Base-by-base conservation (phyloP, 495 filamentous ascomycete genomes). In the Hypoxylon intermedium region DNA sequence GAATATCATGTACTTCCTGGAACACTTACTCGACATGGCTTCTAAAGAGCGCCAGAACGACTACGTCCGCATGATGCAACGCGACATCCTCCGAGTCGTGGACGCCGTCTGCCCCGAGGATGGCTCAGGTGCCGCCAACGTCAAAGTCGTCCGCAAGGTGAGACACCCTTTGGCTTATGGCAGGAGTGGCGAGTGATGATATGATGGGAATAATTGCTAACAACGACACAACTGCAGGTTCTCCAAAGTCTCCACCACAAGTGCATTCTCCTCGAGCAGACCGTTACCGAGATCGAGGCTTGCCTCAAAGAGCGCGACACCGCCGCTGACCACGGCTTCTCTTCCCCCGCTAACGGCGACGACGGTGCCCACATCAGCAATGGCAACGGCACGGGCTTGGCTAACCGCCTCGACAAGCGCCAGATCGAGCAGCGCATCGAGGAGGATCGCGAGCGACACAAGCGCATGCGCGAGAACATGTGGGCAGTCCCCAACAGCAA, bases 1-100 rank as follows among this genome's bases (percentile, higher is more conserved):
- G 24, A 99, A 99, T 68, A 97, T 99, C 73, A 93, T 99, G 89
- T 98, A 94, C 77, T 98, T 99, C 78, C 87, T 98, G 69, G 93
- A 98, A 71, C 88, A 92, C 58, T 87, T 99, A 50, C 91, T 93
- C 74, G 93, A 97, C 67, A 84, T 91, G 79, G 88, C 90, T 12
- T 80, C 83, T 13, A 85, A 85, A 45, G 90, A 96, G 52, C 82
- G 86, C 53, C 83, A 92, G 65, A 69, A 77, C 13, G 85, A 90
- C 20, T 98, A 92, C 69, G 84, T 94, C 13, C 85, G 87, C 45
- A 96, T 97, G 92, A 92, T 99, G 74, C 90, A 96, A 69, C 81
- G 92, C 19, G 95, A 99, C 68, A 93, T 98, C 18, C 77, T 94
- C 11, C 79, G 90, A 9, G 85, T 99, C 13, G 87, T 98, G 13